These are phyloP conservation scores for Pinus albicaulis DNA, from an alignment of 75 land plant species.

Conservation along the genomic window DNA sequence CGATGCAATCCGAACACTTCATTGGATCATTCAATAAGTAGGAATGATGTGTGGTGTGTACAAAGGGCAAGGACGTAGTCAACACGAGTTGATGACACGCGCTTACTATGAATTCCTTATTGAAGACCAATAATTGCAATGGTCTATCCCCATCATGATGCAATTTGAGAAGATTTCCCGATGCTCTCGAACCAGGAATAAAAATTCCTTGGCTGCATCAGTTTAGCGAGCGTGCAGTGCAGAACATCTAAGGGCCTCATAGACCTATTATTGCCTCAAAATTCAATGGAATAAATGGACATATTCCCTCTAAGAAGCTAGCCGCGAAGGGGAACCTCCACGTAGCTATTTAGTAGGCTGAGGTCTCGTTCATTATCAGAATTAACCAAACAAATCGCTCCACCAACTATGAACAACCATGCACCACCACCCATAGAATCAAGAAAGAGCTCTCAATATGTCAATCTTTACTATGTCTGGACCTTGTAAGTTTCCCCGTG, in stretches of 20 bases:
- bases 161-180: too few relatives aligned
- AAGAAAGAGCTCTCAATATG: slow-evolving; percentile 56
- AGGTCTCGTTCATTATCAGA: slow-evolving; percentile 95
- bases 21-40: too few relatives aligned
- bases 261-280: slow-evolving; percentile 65
- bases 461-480: slow-evolving; percentile 59
- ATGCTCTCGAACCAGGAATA: too few relatives aligned
- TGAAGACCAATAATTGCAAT: too few relatives aligned
- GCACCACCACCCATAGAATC: slow-evolving; percentile 68
- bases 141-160: too few relatives aligned
- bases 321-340: slow-evolving; percentile 25
- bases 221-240: background rate
- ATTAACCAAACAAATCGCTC: slow-evolving; percentile 95
- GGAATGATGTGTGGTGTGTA: too few relatives aligned
- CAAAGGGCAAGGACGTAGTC: too few relatives aligned
- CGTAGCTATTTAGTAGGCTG: slow-evolving; percentile 87
- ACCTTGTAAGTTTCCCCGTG: slow-evolving; percentile 52
- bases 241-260: slow-evolving; percentile 48
- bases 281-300: slow-evolving; percentile 42
- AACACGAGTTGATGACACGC: too few relatives aligned
- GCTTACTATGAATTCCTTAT: too few relatives aligned
- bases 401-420: slow-evolving; percentile 62
- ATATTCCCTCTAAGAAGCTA: slow-evolving; percentile 55
- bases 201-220: too few relatives aligned
- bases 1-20: too few relatives aligned